These are phyloP conservation scores for Fusarium caatingaense DNA, from an alignment of 2,329 filamentous ascomycete species.

Conservation along the genomic window DNA sequence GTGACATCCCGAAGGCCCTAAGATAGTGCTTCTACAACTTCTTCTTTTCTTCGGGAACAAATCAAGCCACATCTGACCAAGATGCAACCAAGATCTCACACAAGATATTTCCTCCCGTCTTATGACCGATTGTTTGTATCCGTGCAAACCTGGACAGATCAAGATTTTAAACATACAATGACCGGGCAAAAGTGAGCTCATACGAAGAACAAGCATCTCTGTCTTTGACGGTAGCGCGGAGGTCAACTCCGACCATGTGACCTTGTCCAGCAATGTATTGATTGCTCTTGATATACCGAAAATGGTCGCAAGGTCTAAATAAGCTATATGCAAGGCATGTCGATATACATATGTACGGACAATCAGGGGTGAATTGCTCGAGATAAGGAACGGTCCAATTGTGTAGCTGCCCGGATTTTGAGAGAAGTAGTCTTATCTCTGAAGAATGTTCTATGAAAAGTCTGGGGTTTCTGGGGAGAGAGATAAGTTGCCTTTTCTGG, in stretches of 20 bases:
- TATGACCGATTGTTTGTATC: neutral
- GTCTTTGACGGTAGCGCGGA: neutral
- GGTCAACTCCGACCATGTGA: conserved; percentile 15
- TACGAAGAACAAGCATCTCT: neutral
- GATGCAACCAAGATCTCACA: conserved; percentile 9
- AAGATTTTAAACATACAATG: neutral
- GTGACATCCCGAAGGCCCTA: neutral
- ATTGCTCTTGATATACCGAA: neutral
- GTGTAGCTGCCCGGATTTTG: conserved; percentile 33
- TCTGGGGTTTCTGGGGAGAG: conserved; percentile 33
- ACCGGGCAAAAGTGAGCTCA: neutral
- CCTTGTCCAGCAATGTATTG: neutral
- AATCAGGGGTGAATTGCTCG: neutral
- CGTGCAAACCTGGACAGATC: neutral
- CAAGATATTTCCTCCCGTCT: neutral
- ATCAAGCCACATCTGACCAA: neutral
- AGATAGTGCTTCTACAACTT: neutral
- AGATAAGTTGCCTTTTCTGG: conserved; percentile 31
- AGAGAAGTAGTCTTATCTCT: conserved; percentile 32
- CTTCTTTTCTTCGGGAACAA: neutral
- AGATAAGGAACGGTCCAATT: conserved; percentile 38
- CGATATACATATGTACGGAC: neutral
- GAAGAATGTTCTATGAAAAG: conserved; percentile 11
- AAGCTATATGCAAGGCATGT: conserved; percentile 31
- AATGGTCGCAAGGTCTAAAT: conserved; percentile 4